Evolutionary conservation across 2,329 filamentous ascomycete species (phyloP), one percentile per base, ranked within the genome.

Genomic region (Colletotrichum higginsianum): DNA sequence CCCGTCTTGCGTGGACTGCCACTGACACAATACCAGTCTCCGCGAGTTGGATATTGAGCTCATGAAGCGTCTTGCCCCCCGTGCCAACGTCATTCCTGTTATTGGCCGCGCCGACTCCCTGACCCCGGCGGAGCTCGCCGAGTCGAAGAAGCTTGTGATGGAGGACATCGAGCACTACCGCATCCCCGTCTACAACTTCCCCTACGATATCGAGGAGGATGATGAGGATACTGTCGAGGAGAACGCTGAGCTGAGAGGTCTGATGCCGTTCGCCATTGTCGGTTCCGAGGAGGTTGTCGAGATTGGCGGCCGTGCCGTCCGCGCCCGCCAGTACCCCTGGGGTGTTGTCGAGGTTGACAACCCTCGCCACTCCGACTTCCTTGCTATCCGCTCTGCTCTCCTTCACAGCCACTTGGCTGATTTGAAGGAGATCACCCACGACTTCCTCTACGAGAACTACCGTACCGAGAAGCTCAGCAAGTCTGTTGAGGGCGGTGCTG

Each of bases 381-480:
- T 99, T 76, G 96, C 96, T 75, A 98, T 99, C 81, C 93, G 96
- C 82, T 98, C 95, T 72, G 96, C 96, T 67, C 92, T 99, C 68
- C 90, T 99, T 74, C 96, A 99, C 89, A 98, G 95, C 85, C 96
- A 99, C 87, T 87, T 99, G 81, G 96, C 96, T 73, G 96, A 99
- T 83, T 87, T 99, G 79, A 99, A 99, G 91, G 96, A 99, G 85
- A 99, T 99, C 81, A 99, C 96, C 63, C 96, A 99, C 84, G 96
- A 99, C 85, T 99, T 99, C 92, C 88, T 99, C 75, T 99, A 99
- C 86, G 96, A 99, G 84, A 99, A 99, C 87, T 99, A 99, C 90
- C 95, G 96, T 94, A 99, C 96, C 80, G 96, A 99, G 93, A 98
- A 98, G 89, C 93, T 99, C 79, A 97, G 94, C 88, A 99, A 98